A percentile compares a stretch with the other conserved stretches of the same genome.
Conservation (phyloP, 1,284 basidiomycete species). For the Phenoliferia sp. region DNA sequence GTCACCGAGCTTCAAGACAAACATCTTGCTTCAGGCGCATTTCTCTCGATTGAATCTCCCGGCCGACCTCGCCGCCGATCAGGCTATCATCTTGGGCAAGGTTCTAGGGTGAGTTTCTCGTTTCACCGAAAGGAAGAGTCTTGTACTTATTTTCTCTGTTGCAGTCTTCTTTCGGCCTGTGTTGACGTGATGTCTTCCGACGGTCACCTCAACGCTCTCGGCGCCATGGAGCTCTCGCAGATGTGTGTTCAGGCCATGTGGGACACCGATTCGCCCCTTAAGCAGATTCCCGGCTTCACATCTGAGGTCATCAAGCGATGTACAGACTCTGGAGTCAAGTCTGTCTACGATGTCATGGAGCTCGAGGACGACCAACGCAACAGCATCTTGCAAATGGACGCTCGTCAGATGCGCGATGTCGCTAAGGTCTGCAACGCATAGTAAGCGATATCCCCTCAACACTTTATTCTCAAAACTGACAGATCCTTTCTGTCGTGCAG, state of each 20-base stretch:
- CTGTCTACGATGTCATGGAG: constrained; percentile 94
- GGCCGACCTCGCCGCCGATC: constrained; percentile 88
- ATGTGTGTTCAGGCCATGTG: constrained; percentile 99
- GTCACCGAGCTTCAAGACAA: constrained; percentile 96
- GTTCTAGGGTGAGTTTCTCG: constrained; percentile 59
- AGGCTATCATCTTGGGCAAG: constrained; percentile 78
- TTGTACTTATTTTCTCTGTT: not conserved
- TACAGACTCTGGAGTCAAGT: constrained; percentile 70
- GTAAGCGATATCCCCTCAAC: not conserved
- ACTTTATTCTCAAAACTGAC: not conserved
- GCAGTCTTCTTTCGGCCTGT: constrained; percentile 55
- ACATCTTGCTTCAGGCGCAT: constrained; percentile 92
- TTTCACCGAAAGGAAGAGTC: too few species aligned
- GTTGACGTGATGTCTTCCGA: constrained; percentile 98
- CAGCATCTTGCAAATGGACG: constrained; percentile 75
- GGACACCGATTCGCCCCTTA: constrained; percentile 90
- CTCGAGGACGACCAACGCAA: constrained; percentile 87
- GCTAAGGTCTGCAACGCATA: constrained; percentile 92
- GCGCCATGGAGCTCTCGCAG: constrained; percentile 98
- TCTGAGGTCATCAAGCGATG: constrained; percentile 79
- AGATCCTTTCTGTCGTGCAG: not conserved
- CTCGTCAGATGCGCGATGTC: constrained; percentile 80
- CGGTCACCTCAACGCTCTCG: constrained; percentile 86
- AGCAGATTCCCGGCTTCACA: constrained; percentile 95
- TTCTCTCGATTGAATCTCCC: constrained; percentile 88